These are phyloP conservation scores for Stachybotrys elegans DNA, from an alignment of 2,329 filamentous ascomycete species.

Conservation along the genomic window DNA sequence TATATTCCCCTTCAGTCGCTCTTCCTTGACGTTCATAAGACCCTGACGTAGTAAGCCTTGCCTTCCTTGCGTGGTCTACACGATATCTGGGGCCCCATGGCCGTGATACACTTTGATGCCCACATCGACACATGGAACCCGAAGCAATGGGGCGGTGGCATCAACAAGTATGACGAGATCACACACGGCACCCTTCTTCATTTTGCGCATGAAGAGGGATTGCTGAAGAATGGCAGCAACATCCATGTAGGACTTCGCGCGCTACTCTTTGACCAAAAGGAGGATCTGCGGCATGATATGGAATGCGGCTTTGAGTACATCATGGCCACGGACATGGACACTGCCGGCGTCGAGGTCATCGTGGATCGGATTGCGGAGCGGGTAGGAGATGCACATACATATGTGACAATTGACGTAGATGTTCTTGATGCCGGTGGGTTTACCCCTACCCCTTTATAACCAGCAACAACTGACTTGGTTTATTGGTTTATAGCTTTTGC, in stretches of 20 bases:
- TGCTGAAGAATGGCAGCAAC: slow-evolving; percentile 45
- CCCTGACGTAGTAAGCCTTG: slow-evolving; percentile 26
- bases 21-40: neutral
- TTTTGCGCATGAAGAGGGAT: slow-evolving; percentile 16
- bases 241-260: slow-evolving; percentile 79
- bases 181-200: slow-evolving; percentile 20
- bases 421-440: slow-evolving; percentile 59
- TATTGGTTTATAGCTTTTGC: slow-evolving; percentile 12
- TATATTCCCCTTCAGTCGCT: neutral
- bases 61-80: slow-evolving; percentile 60
- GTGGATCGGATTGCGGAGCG: slow-evolving; percentile 61
- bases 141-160: slow-evolving; percentile 11
- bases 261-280: slow-evolving; percentile 50
- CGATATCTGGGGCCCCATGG: slow-evolving; percentile 54
- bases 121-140: slow-evolving; percentile 37
- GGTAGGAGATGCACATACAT: slow-evolving; percentile 69
- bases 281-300: slow-evolving; percentile 15
- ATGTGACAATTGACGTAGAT: slow-evolving; percentile 72
- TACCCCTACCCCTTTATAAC: too few relatives aligned
- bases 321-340: slow-evolving; percentile 60
- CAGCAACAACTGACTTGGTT: neutral
- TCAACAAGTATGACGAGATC: slow-evolving; percentile 15
- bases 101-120: slow-evolving; percentile 65
- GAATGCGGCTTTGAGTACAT: slow-evolving; percentile 16
- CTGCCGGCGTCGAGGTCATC: slow-evolving; percentile 63